Evolutionary conservation across 2,329 filamentous ascomycete genomes (phyloP).

Genomic region (Fragosphaeria purpurea): DNA sequence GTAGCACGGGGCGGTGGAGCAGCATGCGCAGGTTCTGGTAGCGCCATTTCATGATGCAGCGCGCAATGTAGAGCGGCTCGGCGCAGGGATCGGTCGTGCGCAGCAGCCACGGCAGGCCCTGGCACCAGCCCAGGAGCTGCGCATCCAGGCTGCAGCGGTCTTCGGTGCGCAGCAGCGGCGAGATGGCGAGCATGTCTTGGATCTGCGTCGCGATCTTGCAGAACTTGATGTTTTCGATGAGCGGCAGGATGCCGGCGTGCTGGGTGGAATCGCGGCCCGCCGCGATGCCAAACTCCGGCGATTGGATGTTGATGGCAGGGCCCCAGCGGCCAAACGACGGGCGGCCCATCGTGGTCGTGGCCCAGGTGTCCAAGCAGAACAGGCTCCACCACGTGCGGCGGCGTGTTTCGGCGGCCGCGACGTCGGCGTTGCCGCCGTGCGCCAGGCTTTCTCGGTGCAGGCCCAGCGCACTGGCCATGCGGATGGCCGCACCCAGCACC

Average conservation of each 20-base stretch:
- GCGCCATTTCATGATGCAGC: slow-evolving; percentile 72
- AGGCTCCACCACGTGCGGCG: slow-evolving; percentile 66
- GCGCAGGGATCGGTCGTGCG: slow-evolving; percentile 57
- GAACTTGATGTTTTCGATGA: slow-evolving; percentile 69
- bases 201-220: slow-evolving; percentile 70
- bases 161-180: slow-evolving; percentile 54
- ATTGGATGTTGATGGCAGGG: slow-evolving; percentile 55
- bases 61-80: slow-evolving; percentile 58
- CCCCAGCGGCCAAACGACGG: slow-evolving; percentile 60
- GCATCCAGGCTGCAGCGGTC: slow-evolving; percentile 58
- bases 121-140: slow-evolving; percentile 63
- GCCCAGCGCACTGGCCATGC: slow-evolving; percentile 66
- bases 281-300: slow-evolving; percentile 44
- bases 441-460: slow-evolving; percentile 53
- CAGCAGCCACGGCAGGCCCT: slow-evolving; percentile 56
- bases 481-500: slow-evolving; percentile 58
- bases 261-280: slow-evolving; percentile 41
- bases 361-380: slow-evolving; percentile 67
- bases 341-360: slow-evolving; percentile 58
- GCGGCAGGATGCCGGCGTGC: slow-evolving; percentile 55
- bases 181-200: slow-evolving; percentile 63
- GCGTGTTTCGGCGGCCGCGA: slow-evolving; percentile 49
- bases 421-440: slow-evolving; percentile 31
- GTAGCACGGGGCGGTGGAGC: slow-evolving; percentile 61
- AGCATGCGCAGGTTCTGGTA: slow-evolving; percentile 71